Evolutionary conservation across 2,329 filamentous ascomycete species (phyloP).

Genomic region (Penicillium sp.): DNA sequence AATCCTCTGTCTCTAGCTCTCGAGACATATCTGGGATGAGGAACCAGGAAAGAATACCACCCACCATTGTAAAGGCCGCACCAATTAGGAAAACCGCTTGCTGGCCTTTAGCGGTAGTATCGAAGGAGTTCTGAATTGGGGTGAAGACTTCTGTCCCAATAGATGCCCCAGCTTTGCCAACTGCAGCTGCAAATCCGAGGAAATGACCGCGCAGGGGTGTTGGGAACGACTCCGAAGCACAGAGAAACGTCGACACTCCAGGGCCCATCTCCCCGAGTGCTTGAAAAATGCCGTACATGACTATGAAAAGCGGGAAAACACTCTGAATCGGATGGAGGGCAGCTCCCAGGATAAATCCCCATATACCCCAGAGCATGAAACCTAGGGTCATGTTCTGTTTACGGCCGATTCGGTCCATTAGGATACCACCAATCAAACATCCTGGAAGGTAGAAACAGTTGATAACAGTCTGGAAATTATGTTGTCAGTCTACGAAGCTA

Average conservation of each 20-base stretch:
- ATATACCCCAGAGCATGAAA: conserved; percentile 38
- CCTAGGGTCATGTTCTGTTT: conserved; percentile 46
- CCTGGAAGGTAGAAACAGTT: conserved; percentile 47
- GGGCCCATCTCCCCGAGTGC: conserved; percentile 46
- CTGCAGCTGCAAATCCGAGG: conserved; percentile 42
- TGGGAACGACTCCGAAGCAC: conserved; percentile 43
- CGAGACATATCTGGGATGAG: conserved; percentile 41
- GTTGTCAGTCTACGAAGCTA: background rate
- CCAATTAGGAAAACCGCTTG: conserved; percentile 47
- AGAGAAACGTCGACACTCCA: conserved; percentile 36
- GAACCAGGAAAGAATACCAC: conserved; percentile 39
- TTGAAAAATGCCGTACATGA: conserved; percentile 46
- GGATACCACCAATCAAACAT: conserved; percentile 41
- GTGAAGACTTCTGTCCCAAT: conserved; percentile 47
- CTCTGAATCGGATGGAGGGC: conserved; percentile 40
- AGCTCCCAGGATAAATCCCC: conserved; percentile 46
- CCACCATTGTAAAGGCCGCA: conserved; percentile 42
- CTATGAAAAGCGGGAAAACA: conserved; percentile 45
- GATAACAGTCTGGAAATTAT: conserved; percentile 37
- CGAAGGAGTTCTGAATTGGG: conserved; percentile 42
- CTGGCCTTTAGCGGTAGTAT: conserved; percentile 38
- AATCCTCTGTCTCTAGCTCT: conserved; percentile 40
- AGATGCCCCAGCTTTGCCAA: conserved; percentile 44
- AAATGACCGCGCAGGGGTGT: conserved; percentile 45
- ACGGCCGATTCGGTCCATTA: conserved; percentile 45